These are phyloP conservation scores for Tylopilus vinaceipallidus DNA, from an alignment of 768 basidiomycete species.

Conservation along the genomic window DNA sequence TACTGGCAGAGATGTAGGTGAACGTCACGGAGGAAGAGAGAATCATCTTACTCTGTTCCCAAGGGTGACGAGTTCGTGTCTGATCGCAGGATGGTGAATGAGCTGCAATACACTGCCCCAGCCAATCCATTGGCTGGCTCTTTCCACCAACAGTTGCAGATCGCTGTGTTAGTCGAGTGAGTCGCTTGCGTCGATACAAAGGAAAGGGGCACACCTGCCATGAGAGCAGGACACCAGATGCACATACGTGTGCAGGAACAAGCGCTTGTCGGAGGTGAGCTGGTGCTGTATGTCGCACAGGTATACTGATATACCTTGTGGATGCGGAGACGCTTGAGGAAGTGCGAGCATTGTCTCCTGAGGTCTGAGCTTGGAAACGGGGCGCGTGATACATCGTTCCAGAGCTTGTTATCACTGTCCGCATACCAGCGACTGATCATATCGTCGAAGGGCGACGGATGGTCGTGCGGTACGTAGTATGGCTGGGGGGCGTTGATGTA, in stretches of 20 bases:
- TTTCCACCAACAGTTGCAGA: constrained; percentile 6
- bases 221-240: constrained; percentile 22
- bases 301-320: constrained; percentile 15
- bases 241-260: constrained; percentile 25
- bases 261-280: constrained; percentile 18
- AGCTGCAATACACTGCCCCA: constrained; percentile 22
- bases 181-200: not conserved
- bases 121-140: constrained; percentile 8
- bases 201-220: constrained; percentile 1
- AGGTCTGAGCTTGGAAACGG: not conserved
- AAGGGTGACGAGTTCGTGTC: constrained; percentile 7
- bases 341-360: not conserved
- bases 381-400: constrained; percentile 1
- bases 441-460: constrained; percentile 6
- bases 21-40: not conserved
- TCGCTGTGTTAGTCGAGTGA: constrained; percentile 2
- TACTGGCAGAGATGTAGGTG: constrained; percentile 7
- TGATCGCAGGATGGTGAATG: constrained; percentile 15
- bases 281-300: not conserved
- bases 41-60: constrained; percentile 9
- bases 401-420: not conserved
- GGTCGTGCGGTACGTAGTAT: not conserved
- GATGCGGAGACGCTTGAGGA: constrained; percentile 15
- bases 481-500: not conserved
- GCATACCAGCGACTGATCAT: not conserved